Evolutionary conservation across 768 basidiomycete species (phyloP).

Genomic region (Hydnomerulius pinastri): DNA sequence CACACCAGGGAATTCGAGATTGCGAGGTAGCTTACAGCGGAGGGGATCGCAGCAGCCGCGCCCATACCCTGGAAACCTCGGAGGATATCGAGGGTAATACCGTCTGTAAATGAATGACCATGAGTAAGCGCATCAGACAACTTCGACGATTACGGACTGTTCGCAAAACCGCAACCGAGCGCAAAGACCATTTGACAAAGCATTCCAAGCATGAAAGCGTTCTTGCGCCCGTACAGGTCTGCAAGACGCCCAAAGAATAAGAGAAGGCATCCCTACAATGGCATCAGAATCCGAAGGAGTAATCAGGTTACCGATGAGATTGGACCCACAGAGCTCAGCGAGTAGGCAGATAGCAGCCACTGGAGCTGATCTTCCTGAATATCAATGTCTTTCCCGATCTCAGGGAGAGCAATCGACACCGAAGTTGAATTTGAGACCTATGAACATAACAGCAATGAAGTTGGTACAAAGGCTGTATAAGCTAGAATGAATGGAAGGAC

Average conservation of each 20-base stretch:
- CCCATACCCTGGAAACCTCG: constrained; percentile 84
- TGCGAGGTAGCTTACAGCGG: constrained; percentile 52
- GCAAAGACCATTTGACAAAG: constrained; percentile 54
- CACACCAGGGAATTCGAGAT: neutral
- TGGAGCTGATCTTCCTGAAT: constrained; percentile 56
- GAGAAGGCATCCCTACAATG: constrained; percentile 72
- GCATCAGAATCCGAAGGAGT: constrained; percentile 5
- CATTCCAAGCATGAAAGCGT: constrained; percentile 63
- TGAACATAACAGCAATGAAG: neutral
- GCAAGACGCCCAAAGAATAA: constrained; percentile 79
- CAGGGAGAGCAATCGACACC: constrained; percentile 52
- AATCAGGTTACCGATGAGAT: neutral
- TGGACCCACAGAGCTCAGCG: constrained; percentile 62
- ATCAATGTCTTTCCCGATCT: constrained; percentile 49
- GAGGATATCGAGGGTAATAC: constrained; percentile 64
- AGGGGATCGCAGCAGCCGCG: constrained; percentile 72
- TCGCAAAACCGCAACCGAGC: constrained; percentile 64
- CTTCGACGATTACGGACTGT: constrained; percentile 35
- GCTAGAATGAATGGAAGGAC: constrained; percentile 7
- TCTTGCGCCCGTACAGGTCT: constrained; percentile 77
- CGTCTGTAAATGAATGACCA: constrained; percentile 39
- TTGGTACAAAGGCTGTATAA: neutral
- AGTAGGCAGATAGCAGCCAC: constrained; percentile 69
- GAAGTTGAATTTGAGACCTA: constrained; percentile 42
- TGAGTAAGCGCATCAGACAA: neutral